phyloP scores from a whole-genome alignment of 1,139 yeast species.

The Pichia sp. region DNA sequence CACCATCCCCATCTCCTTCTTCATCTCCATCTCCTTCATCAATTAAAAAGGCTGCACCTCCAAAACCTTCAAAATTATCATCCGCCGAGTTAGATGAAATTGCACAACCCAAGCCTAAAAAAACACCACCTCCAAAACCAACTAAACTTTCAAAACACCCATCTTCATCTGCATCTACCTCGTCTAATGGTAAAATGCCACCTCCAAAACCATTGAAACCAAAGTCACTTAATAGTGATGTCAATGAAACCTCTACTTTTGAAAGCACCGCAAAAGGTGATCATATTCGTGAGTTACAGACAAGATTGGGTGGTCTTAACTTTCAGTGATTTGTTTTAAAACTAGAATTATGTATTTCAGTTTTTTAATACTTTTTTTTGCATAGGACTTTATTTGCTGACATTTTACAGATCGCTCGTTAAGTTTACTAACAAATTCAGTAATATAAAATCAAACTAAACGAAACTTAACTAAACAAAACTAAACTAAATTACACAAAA shows the following conservation, averaged over 20 bases:
- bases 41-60: neutral
- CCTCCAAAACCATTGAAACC: constrained; percentile 31
- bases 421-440: neutral
- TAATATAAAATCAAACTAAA: too few relatives aligned
- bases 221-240: neutral
- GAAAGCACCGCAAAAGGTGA: constrained; percentile 20
- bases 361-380: neutral
- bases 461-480: too few relatives aligned
- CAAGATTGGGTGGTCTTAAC: constrained; percentile 22
- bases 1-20: constrained; percentile 2
- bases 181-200: constrained; percentile 17
- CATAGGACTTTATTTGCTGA: too few relatives aligned
- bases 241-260: neutral
- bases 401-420: neutral
- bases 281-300: constrained; percentile 28
- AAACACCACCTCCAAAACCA: constrained; percentile 1
- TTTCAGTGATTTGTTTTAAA: constrained; percentile 6
- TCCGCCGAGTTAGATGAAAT: neutral
- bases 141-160: neutral
- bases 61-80: neutral
- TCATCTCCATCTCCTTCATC: neutral
- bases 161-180: neutral
- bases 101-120: neutral
- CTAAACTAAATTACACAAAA: too few relatives aligned
- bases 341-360: too few relatives aligned